Base-by-base conservation (phyloP, 2,329 filamentous ascomycete genomes). In the Neofusicoccum parvum region DNA sequence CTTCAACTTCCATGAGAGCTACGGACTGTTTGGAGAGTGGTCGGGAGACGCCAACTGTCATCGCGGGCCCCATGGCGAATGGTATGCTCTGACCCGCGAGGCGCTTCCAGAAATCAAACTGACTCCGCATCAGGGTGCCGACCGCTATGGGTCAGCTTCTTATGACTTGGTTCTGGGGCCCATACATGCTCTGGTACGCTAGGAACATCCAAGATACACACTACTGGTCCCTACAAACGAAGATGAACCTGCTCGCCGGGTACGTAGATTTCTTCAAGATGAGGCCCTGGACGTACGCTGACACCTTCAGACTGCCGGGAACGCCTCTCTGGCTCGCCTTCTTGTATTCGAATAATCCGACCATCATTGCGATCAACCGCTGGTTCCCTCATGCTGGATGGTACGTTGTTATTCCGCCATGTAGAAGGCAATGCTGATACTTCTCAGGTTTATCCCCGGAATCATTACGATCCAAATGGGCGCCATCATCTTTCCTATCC, bases 141-240 rank as follows among this genome's bases (percentile, higher is more conserved):
- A 88, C 86, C 0, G 83, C 88, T 50, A 80, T 88, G 62, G 90
- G 87, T 87, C 87, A 89, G 69, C 80, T 88, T 60, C 76, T 87
- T 65, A 90, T 87, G 87, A 82, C 86, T 14, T 89, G 85, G 83
- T 73, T 87, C 50, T 82, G 87, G 66, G 87, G 87, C 3, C 87
- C 88, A 20, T 80, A 84, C 70, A 80, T 89, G 67, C 81, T 90
- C 3, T 90, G 85, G 82, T 82, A 85, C 69, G 84, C 88, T 43
- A 82, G 87, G 7, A 78, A 81, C 23, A 86, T 91, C 69, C 81
- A 81, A 36, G 88, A 91, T 71, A 88, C 87, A 6, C 86, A 90
- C 70, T 85, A 87, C 65, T 91, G 88, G 88, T 81, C 87, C 11
- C 72, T 84, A 5, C 88, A 90, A 72, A 90, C 88, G 37, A 85